Conservation (phyloP, 1,139 yeast genomes). For the Taphrina betulina region DNA sequence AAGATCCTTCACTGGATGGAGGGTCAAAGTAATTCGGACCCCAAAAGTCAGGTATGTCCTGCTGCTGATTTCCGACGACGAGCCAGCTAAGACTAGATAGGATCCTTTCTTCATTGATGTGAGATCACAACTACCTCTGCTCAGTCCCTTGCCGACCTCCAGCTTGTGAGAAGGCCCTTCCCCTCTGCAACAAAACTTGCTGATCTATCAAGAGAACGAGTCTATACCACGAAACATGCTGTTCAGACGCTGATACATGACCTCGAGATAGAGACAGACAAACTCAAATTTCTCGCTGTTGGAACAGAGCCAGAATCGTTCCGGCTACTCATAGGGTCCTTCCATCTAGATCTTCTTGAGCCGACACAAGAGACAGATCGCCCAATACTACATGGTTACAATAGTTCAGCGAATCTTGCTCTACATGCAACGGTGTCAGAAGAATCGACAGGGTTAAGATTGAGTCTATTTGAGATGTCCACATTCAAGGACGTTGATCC, state of each 20-base stretch:
- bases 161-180: slow-evolving; percentile 15
- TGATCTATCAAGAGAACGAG: slow-evolving; percentile 1
- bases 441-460: not conserved
- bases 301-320: not conserved
- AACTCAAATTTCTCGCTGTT: slow-evolving; percentile 5
- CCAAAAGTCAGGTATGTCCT: not conserved
- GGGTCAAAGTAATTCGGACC: not conserved
- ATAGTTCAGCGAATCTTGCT: no score
- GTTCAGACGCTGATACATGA: slow-evolving; percentile 23
- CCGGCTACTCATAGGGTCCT: slow-evolving; percentile 6
- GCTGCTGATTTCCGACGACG: not conserved
- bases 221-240: slow-evolving; percentile 1
- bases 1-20: not conserved
- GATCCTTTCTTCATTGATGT: no score
- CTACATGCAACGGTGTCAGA: slow-evolving; percentile 6
- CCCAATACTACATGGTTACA: no score
- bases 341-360: slow-evolving; percentile 5
- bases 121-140: slow-evolving; percentile 6
- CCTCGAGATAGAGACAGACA: slow-evolving; percentile 8
- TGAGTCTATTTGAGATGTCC: slow-evolving; percentile 1
- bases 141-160: slow-evolving; percentile 5
- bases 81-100: not conserved
- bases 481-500: not conserved
- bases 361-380: no score
- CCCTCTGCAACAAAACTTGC: not conserved